Base-by-base conservation (phyloP, 257 asterid genomes). In the Scutellaria galericulata region DNA sequence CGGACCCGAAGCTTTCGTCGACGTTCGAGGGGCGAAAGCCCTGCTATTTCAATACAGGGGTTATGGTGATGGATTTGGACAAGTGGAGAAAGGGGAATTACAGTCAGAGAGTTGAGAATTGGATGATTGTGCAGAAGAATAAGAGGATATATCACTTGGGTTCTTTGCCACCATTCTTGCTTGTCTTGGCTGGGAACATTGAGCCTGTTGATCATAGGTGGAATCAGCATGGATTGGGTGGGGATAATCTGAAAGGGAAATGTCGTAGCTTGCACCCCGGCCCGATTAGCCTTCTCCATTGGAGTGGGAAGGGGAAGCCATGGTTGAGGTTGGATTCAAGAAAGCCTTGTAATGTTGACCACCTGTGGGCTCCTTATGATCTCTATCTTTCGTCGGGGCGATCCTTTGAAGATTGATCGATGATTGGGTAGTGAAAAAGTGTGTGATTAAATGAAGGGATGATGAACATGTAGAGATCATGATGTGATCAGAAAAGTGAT, bases 251-350 rank as follows among this genome's bases (percentile, higher is more conserved):
- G 14, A 90, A 89, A 80, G 96, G 96, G 3, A 87, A 83, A 75
- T 89, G 96, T 62, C 75, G 96, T 79, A 64, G 75, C 39, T 70
- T 89, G 75, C 94, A 89, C 61, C 96, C 96, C 0, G 94, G 96
- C 2, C 96, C 92, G 5, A 84, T 89, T 27, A 89, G 96, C 45
- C 70, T 89, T 1, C 77, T 89, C 5, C 94, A 87, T 79, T 89
- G 96, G 96, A 89, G 94, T 70, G 96, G 96, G 7, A 88, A 89
- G 55, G 96, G 96, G n/a, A 89, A 89, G 81, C 94, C 94, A 9
- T 89, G 96, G 96, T 48, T 86, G 82, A 84, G 96, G 75, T 35
- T 88, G 74, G 95, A 90, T 68, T 88, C 96, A 0, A 78, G 88
- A 58, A 88, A 76, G 51, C 90, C 95, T 14, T 90, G 96, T 61